These are phyloP conservation scores for Phialemonium atrogriseum DNA, from an alignment of 2,329 filamentous ascomycete genomes.

Conservation along the genomic window DNA sequence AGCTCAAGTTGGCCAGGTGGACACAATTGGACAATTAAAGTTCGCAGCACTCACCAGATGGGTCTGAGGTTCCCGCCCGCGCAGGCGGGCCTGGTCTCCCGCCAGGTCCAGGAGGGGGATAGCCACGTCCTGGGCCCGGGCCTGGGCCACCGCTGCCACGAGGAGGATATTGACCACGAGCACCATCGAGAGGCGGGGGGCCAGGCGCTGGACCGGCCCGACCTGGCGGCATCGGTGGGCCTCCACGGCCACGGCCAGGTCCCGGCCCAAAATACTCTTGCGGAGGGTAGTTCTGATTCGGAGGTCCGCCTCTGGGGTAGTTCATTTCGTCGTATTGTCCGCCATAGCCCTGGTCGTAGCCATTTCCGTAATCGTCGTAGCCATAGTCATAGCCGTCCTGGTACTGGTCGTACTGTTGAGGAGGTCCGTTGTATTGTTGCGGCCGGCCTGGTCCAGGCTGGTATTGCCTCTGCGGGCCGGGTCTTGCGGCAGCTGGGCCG, in stretches of 20 bases:
- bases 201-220: conserved; percentile 37
- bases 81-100: conserved; percentile 32
- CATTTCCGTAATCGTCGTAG: conserved; percentile 29
- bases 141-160: conserved; percentile 25
- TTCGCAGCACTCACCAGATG: conserved; percentile 25
- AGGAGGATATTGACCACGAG: conserved; percentile 28
- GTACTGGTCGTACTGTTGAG: conserved; percentile 33
- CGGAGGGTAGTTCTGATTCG: conserved; percentile 27
- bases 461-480: conserved; percentile 28
- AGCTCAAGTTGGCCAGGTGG: conserved; percentile 3
- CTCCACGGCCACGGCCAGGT: conserved; percentile 29
- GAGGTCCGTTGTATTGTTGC: conserved; percentile 23
- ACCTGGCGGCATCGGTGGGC: conserved; percentile 32
- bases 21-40: neutral
- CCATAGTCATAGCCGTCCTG: conserved; percentile 37
- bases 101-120: conserved; percentile 25
- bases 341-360: conserved; percentile 19
- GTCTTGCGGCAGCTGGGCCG: conserved; percentile 33
- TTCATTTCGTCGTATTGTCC: conserved; percentile 33
- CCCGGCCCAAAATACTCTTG: conserved; percentile 37
- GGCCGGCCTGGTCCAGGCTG: conserved; percentile 19
- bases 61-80: conserved; percentile 29
- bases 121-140: conserved; percentile 22
- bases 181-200: conserved; percentile 28
- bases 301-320: conserved; percentile 34